These are phyloP conservation scores for Fusarium siculi DNA, from an alignment of 2,329 filamentous ascomycete genomes.

Conservation along the genomic window DNA sequence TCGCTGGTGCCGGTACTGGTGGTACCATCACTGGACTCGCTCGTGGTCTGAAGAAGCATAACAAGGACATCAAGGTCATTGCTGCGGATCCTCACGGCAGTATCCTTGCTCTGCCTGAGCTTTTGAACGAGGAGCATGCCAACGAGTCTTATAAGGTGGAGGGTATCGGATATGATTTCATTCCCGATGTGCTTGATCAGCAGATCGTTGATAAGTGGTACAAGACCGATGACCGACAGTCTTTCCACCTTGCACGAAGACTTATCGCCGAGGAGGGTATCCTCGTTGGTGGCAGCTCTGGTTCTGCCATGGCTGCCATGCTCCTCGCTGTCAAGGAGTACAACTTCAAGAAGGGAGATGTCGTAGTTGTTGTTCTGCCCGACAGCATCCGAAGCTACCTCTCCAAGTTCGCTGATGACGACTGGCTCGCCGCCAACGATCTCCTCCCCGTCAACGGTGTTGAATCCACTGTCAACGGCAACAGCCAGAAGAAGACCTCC, in stretches of 20 bases:
- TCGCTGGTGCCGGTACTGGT: constrained; percentile 94
- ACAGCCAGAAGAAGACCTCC: constrained; percentile 53
- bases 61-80: constrained; percentile 84
- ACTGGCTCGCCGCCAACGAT: constrained; percentile 97
- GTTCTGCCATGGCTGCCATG: constrained; percentile 87
- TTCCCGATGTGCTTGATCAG: constrained; percentile 91
- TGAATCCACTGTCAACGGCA: constrained; percentile 58
- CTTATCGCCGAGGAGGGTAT: constrained; percentile 95
- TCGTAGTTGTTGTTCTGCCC: constrained; percentile 89
- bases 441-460: constrained; percentile 73
- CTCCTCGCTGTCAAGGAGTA: constrained; percentile 81
- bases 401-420: constrained; percentile 98
- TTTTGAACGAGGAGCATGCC: constrained; percentile 80
- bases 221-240: constrained; percentile 94
- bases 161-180: constrained; percentile 98
- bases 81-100: constrained; percentile 94
- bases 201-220: constrained; percentile 91
- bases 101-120: constrained; percentile 84
- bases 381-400: constrained; percentile 98
- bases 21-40: constrained; percentile 94
- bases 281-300: constrained; percentile 91
- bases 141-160: constrained; percentile 97
- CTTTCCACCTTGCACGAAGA: constrained; percentile 88
- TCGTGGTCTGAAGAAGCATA: constrained; percentile 87
- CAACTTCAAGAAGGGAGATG: constrained; percentile 82